Conservation (phyloP, 2,329 filamentous ascomycete genomes). For the Cytospora piceae region DNA sequence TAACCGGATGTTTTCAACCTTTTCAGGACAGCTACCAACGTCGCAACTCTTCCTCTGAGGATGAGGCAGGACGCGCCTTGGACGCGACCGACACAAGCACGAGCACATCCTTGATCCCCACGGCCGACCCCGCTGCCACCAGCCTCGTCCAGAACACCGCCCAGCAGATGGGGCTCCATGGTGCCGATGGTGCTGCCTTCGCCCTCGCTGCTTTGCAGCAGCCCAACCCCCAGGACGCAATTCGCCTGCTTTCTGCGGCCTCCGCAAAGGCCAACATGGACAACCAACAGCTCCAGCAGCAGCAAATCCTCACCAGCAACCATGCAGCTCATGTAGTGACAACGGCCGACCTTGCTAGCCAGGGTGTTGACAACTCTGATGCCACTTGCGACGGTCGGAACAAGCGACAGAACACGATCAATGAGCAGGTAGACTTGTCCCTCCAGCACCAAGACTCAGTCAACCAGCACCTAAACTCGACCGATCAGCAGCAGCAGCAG, state of each 20-base stretch:
- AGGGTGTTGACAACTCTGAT: background rate
- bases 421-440: background rate
- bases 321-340: background rate
- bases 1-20: constrained; percentile 12
- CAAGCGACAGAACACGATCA: background rate
- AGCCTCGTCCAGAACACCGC: background rate
- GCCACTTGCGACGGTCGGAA: background rate
- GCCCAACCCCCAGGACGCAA: background rate
- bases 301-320: background rate
- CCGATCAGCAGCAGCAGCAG: background rate
- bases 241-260: constrained; percentile 1
- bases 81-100: background rate
- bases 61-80: background rate
- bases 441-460: background rate
- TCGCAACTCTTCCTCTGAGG: constrained; percentile 9
- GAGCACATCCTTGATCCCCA: background rate
- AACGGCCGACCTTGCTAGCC: background rate
- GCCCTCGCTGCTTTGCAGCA: background rate
- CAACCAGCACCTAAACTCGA: background rate
- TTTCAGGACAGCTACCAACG: background rate
- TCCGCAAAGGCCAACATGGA: background rate
- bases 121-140: background rate
- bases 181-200: background rate
- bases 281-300: no score
- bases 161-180: background rate